Evolutionary conservation across 768 basidiomycete genomes (phyloP).

Genomic region (Clavaria fumosa): DNA sequence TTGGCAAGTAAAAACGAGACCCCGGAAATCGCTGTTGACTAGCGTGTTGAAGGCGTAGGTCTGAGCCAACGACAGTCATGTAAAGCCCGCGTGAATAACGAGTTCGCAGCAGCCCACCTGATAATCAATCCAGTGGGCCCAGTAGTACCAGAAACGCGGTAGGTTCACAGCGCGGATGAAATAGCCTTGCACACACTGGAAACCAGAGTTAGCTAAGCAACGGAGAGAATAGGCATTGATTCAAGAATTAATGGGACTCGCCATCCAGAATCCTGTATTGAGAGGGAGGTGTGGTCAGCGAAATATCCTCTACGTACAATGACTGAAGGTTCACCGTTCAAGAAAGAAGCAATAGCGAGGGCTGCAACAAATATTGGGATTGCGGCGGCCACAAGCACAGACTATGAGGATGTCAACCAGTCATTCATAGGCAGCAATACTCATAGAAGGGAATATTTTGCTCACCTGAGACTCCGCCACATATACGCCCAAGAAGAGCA

Average conservation of each 20-base stretch:
- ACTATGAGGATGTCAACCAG: not conserved
- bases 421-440: not conserved
- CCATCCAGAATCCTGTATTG: not conserved
- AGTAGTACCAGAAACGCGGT: constrained; percentile 44
- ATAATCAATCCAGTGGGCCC: constrained; percentile 40
- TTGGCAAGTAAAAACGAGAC: constrained; percentile 28
- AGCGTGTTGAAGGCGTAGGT: constrained; percentile 27
- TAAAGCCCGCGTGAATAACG: not conserved
- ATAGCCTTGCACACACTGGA: constrained; percentile 33
- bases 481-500: constrained; percentile 37
- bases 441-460: not conserved
- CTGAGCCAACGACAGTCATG: constrained; percentile 18
- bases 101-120: not conserved
- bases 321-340: constrained; percentile 9
- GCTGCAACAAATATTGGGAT: constrained; percentile 47
- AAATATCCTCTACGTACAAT: constrained; percentile 11
- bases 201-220: constrained; percentile 41
- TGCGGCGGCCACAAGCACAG: constrained; percentile 27
- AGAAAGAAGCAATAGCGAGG: constrained; percentile 35
- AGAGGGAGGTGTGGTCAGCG: not conserved
- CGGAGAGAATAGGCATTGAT: not conserved
- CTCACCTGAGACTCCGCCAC: constrained; percentile 38
- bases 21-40: constrained; percentile 31
- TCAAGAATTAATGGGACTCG: not conserved
- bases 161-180: constrained; percentile 37